Percentiles rank a stretch among this genome's conserved stretches.
Conservation (phyloP, 371 early-diverging fungal species). For the Mortierella polycephala region DNA sequence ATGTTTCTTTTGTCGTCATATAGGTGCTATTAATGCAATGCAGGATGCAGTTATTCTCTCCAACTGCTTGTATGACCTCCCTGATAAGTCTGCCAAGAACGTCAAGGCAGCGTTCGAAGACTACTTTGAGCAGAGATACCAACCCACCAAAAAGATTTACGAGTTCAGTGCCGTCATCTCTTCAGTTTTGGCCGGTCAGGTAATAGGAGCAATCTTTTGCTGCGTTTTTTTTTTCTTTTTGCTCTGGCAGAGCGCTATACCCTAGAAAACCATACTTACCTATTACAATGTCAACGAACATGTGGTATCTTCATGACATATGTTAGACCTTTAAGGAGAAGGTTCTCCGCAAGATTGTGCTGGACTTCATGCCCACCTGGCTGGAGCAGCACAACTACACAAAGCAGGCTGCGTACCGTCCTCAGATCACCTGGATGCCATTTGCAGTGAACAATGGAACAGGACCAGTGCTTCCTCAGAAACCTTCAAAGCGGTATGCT, state of each 20-base stretch:
- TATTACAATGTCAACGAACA: too few species aligned
- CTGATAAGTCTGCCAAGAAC: background rate
- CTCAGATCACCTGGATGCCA: slow-evolving; percentile 17
- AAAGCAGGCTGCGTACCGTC: slow-evolving; percentile 11
- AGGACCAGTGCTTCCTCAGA: slow-evolving; percentile 8
- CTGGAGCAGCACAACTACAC: slow-evolving; percentile 5
- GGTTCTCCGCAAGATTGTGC: slow-evolving; percentile 6
- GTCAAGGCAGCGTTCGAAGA: slow-evolving; percentile 11
- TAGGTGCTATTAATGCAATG: background rate
- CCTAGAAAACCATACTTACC: too few species aligned
- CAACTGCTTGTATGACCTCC: slow-evolving; percentile 26
- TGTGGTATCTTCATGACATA: too few species aligned
- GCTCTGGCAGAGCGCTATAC: background rate
- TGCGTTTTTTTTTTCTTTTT: background rate
- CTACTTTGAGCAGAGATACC: slow-evolving; percentile 14
- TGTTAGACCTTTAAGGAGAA: slow-evolving; percentile 5
- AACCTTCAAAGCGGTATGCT: slow-evolving; percentile 10
- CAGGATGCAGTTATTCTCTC: slow-evolving; percentile 29
- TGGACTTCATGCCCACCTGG: slow-evolving; percentile 7
- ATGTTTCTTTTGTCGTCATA: background rate
- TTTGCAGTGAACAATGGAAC: slow-evolving; percentile 5
- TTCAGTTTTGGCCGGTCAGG: slow-evolving; percentile 19
- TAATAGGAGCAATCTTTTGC: background rate
- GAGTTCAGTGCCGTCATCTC: slow-evolving; percentile 12
- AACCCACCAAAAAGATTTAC: background rate